Evolutionary conservation across 768 basidiomycete species (phyloP), one percentile per base, ranked within the genome.

Genomic region (Xanthoconium stramineum): DNA sequence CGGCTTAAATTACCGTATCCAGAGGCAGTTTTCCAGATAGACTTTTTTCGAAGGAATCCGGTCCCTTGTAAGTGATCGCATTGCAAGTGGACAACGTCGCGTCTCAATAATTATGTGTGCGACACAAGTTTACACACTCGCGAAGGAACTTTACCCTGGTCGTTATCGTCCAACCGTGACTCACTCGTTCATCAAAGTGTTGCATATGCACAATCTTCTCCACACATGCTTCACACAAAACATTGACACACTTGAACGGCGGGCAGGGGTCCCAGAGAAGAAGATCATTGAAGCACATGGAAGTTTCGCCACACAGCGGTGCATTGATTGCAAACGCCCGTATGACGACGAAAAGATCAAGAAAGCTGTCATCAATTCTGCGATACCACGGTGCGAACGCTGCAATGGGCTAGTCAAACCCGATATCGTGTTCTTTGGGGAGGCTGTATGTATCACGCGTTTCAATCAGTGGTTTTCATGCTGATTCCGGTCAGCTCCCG

Each of bases 281-380:
- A 84, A 84, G 68, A 85, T 98, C 57, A 79, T 98, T 47, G 96
- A 98, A 74, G 97, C 97, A 0, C 97, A 99, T 65, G 97, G 96
- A 3, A 94, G 91, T 61, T 99, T 98, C 62, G 96, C 96, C 0
- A 74, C 78, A 2, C 91, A 96, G 52, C 78, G 83, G 50, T 99
- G 97, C 61, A 83, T 98, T 15, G 75, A 83, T 8, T 99, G 97
- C 69, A 59, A 76, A 44, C 65, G 68, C 3, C 65, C 76, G 0
- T 92, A 80, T 58, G 83, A 85, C 39, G 81, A 80, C 47, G 81
- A 80, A 7, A 82, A 83, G 65, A 92, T 98, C 78, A 82, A 80
- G 67, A 70, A 75, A 15, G 77, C 80, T 6, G 80, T 96, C 33
- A 69, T 79, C 55, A 69, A 73, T n/a, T 84, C 84, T 40, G 70